Percentiles rank a stretch among this genome's conserved stretches.
These are phyloP conservation scores for Triangularia verruculosa DNA, from an alignment of 2,329 filamentous ascomycete genomes.

Conservation along the genomic window DNA sequence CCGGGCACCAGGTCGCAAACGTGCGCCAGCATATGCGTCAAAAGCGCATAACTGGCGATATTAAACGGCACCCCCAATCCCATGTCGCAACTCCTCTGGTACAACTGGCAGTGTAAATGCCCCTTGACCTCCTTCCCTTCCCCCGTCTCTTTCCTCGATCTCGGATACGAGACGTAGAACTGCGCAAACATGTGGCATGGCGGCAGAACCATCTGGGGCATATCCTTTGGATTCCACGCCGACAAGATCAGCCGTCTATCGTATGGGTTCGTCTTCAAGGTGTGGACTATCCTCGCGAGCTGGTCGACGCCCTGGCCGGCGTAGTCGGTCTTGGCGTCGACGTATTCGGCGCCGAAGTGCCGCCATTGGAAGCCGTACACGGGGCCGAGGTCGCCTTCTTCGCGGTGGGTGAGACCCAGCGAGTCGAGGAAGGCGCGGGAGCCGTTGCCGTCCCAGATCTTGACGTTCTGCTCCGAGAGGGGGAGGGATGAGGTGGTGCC, in stretches of 20 bases:
- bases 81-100: conserved; percentile 96
- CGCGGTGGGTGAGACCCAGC: conserved; percentile 76
- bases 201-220: conserved; percentile 85
- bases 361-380: conserved; percentile 99
- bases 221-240: conserved; percentile 89
- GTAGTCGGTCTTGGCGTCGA: conserved; percentile 77
- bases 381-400: conserved; percentile 84
- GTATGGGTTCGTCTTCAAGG: conserved; percentile 78
- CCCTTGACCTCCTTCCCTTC: conserved; percentile 52
- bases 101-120: conserved; percentile 80
- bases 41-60: conserved; percentile 87
- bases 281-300: conserved; percentile 83
- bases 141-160: conserved; percentile 26
- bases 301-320: conserved; percentile 88
- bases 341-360: conserved; percentile 91
- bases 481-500: conserved; percentile 77
- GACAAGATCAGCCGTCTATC: conserved; percentile 86
- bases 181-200: conserved; percentile 98
- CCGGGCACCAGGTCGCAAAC: conserved; percentile 82
- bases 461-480: conserved; percentile 76
- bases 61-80: conserved; percentile 97
- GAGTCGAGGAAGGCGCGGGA: conserved; percentile 85
- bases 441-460: conserved; percentile 98
- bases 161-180: conserved; percentile 82
- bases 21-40: conserved; percentile 93